Evolutionary conservation across 2,329 filamentous ascomycete species (phyloP).

Genomic region (Verticillium albo-atrum): DNA sequence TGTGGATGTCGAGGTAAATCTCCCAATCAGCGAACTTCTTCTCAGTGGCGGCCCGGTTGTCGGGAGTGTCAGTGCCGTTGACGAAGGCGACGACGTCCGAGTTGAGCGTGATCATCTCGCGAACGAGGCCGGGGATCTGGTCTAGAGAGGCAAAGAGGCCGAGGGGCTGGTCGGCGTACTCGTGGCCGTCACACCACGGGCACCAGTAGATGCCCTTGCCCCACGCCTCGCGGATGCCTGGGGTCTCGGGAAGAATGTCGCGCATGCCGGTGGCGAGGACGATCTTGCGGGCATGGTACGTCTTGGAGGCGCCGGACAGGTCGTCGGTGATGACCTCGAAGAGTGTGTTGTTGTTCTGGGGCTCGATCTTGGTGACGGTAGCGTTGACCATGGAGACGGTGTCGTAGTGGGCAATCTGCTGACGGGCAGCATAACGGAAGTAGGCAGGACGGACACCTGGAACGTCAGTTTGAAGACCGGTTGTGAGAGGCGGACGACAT

Average conservation of each 20-base stretch:
- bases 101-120: slow-evolving; percentile 52
- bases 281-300: slow-evolving; percentile 46
- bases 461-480: not conserved
- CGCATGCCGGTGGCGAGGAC: slow-evolving; percentile 53
- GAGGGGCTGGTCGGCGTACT: slow-evolving; percentile 54
- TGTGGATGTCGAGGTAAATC: slow-evolving; percentile 42
- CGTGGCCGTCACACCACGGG: slow-evolving; percentile 60
- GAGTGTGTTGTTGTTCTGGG: slow-evolving; percentile 23
- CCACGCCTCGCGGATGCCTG: slow-evolving; percentile 50
- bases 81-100: slow-evolving; percentile 51
- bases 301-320: slow-evolving; percentile 7
- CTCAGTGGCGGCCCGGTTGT: slow-evolving; percentile 31
- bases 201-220: slow-evolving; percentile 60
- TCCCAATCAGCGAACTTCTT: slow-evolving; percentile 40
- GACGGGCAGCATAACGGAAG: slow-evolving; percentile 49
- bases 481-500: slow-evolving; percentile 3
- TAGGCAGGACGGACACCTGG: slow-evolving; percentile 48
- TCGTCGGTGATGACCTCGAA: not conserved
- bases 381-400: slow-evolving; percentile 38
- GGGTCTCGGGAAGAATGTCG: slow-evolving; percentile 50
- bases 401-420: slow-evolving; percentile 46
- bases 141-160: slow-evolving; percentile 44
- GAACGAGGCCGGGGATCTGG: slow-evolving; percentile 36
- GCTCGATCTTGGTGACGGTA: slow-evolving; percentile 48
- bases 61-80: slow-evolving; percentile 53